Evolutionary conservation across 1,284 basidiomycete species (phyloP), one percentile per base, ranked within the genome.

Genomic region (Athelia sp.): DNA sequence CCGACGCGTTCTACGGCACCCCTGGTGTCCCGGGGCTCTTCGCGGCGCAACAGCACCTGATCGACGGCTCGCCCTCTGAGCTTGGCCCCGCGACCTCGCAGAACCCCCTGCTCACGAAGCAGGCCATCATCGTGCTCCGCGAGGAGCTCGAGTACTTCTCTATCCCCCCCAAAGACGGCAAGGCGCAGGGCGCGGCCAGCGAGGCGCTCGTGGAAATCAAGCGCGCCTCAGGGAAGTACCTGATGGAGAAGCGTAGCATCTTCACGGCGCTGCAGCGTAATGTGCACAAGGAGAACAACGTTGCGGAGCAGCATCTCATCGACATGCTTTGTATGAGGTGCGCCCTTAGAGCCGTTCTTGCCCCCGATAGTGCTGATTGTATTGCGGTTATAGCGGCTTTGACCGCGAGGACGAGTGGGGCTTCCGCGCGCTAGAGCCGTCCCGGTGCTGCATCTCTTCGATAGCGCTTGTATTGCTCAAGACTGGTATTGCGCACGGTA

Each of bases 251-350:
- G 66, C 80, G 81, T 60, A 92, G 88, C 66, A 98, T 99, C 62
- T 99, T 99, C 66, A 97, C 97, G 2, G 96, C 96, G 19, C 73
- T 99, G 52, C 96, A 99, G 75, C 78, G 97, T 59, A 99, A 99
- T 68, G 94, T 99, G 53, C 97, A 97, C 74, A 97, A 97, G 76
- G 96, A 98, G 74, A 98, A 98, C 68, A 99, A 99, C 66, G 77
- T 98, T 56, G 96, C 96, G 15, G 96, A 99, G 70, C 96, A 98
- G 72, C 96, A 99, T 72, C 75, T 99, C 56, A 99, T 99, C 69
- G 97, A 99, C 72, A 99, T 99, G 96, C 79, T 99, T 49, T 99
- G 97, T 73, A 98, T 98, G 93, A 96, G 92, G 94, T 94, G 64
- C 52, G 77, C 62, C 36, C n/a, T 40, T n/a, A 4, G 36, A 6